Conservation (phyloP, 768 basidiomycete species). For the Boletus vinaceobasis region DNA sequence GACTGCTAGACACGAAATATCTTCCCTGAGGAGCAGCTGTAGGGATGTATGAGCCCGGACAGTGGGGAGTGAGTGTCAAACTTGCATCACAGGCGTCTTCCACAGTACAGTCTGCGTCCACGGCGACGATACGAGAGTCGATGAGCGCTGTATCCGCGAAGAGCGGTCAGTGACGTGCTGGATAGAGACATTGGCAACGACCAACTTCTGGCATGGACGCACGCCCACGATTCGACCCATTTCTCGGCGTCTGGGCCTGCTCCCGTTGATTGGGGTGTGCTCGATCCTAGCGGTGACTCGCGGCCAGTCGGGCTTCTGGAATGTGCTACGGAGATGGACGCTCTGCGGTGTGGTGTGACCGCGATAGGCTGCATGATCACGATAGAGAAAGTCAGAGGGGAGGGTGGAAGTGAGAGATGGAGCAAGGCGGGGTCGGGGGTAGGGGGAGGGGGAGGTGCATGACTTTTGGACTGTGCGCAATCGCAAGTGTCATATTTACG, state of each 20-base stretch:
- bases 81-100: constrained; percentile 80
- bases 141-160: constrained; percentile 52
- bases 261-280: constrained; percentile 8
- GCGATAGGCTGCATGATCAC: constrained; percentile 14
- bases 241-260: constrained; percentile 37
- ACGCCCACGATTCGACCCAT: constrained; percentile 60
- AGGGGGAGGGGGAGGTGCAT: constrained; percentile 12
- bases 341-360: constrained; percentile 15
- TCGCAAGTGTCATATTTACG: constrained; percentile 14
- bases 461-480: constrained; percentile 3
- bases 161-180: neutral
- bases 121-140: constrained; percentile 60
- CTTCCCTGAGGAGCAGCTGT: constrained; percentile 61
- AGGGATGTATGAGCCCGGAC: neutral
- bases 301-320: constrained; percentile 11
- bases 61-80: constrained; percentile 2
- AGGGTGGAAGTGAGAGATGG: neutral
- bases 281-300: constrained; percentile 15
- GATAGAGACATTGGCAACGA: neutral
- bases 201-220: constrained; percentile 56
- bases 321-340: constrained; percentile 18
- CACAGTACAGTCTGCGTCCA: constrained; percentile 70
- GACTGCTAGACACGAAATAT: constrained; percentile 64
- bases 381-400: neutral
- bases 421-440: constrained; percentile 7